phyloP scores from a whole-genome alignment of 179 eudicot species.

The Drosera spatulata region DNA sequence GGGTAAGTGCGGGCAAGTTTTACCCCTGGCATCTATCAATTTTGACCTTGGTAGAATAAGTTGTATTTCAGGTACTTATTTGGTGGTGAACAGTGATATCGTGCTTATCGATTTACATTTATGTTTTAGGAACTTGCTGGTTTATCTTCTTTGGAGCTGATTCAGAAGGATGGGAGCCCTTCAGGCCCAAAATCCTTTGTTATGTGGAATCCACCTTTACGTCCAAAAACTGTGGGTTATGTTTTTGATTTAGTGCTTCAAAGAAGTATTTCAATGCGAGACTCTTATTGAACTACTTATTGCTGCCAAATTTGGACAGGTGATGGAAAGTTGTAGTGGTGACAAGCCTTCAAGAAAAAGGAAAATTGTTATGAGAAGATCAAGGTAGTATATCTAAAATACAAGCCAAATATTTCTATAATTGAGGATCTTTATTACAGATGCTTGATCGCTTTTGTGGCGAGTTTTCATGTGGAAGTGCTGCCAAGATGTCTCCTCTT shows the following conservation, averaged over 20 bases:
- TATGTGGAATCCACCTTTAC: constrained; percentile 94
- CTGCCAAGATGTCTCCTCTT: background rate
- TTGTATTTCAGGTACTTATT: background rate
- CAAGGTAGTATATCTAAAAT: constrained; percentile 40
- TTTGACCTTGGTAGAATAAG: no score
- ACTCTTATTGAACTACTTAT: constrained; percentile 6
- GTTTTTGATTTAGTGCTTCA: background rate
- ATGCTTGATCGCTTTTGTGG: no score
- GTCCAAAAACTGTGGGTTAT: constrained; percentile 42
- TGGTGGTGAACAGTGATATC: background rate
- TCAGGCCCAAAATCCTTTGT: constrained; percentile 70
- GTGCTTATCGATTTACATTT: background rate
- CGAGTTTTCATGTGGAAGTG: no score
- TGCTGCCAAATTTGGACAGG: constrained; percentile 24
- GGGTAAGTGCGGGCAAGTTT: no score
- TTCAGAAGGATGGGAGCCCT: constrained; percentile 97
- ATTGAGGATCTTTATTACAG: no score
- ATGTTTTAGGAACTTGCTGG: constrained; percentile 62
- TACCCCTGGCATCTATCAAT: no score
- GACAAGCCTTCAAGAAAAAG: constrained; percentile 17
- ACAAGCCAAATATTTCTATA: background rate
- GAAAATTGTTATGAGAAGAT: constrained; percentile 26
- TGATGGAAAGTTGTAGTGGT: constrained; percentile 23
- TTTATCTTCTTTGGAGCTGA: constrained; percentile 61
- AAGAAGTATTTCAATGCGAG: background rate